Base-by-base conservation (phyloP, 1,284 basidiomycete species). In the Phellopilus nigrolimitatus region DNA sequence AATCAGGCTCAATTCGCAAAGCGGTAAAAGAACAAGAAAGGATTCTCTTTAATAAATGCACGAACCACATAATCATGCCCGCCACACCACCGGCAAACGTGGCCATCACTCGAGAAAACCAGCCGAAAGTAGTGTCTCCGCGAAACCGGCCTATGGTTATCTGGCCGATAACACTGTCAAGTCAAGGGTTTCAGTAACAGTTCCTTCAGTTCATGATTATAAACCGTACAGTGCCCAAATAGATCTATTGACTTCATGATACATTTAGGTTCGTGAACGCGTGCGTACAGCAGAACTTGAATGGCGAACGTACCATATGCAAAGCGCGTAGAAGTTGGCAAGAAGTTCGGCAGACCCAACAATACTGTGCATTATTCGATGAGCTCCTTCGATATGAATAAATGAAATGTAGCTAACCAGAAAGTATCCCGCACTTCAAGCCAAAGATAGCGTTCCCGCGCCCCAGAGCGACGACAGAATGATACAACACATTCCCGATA, bases 111-210 rank as follows among this genome's bases (percentile, higher is more conserved):
- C 88, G 76, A 1, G 79, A 73, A 1, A 82, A 67, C 40, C 88
- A 76, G 1, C 79, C 84, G 48, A 84, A 84, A 0, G 80, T 76
- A 0, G 89, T 92, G 54, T 91, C 89, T 0, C 89, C 90, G 47
- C 84, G 73, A 61, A 85, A 87, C 7, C 84, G 75, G 8, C 82
- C 69, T 1, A 87, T 65, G 0, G 83, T 86, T 15, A 87, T 66
- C 57, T 88, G 84, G 0, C 76, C 83, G 79, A 88, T 86, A 58
- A 88, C 74, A 19, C 84, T 86, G 34, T 8, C 15, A 3, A 25
- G 13, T 31, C 15, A 13, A 24, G 3, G 13, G 2, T 15, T n/a
- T 8, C 17, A 38, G n/a, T n/a, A n/a, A n/a, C n/a, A n/a, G n/a
- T n/a, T n/a, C n/a, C n/a, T n/a, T n/a, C n/a, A 30, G 41, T 13